Base-by-base conservation (phyloP, 768 basidiomycete species). In the Myochromella boudieri region DNA sequence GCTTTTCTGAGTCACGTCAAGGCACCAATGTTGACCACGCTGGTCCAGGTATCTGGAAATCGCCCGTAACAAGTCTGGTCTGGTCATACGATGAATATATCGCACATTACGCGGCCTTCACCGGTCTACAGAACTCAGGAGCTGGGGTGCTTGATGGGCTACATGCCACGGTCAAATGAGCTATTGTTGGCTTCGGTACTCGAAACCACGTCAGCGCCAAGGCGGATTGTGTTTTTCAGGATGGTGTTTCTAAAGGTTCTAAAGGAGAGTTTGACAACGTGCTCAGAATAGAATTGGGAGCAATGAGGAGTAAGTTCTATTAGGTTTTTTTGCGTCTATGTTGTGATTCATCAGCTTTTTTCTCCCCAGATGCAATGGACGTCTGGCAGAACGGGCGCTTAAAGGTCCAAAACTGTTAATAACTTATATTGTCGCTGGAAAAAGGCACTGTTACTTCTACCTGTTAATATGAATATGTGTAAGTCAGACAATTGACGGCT, bases 1-100 rank as follows among this genome's bases (percentile, higher is more conserved):
- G 37, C 20, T 12, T 9, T n/a, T 18, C 18, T 42, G 15, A 4
- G 21, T 25, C 12, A 17, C n/a, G 18, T 12, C 24, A 40, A 80
- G 79, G 81, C n/a, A 77, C 78, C 7, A 81, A 80, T 56, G 75
- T 87, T 0, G 73, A 78, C 6, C 87, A 90, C 51, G 81, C 86
- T 0, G 74, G 75, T 0, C 78, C 85, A 10, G 82, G 84, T 0
- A 54, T 72, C 0, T 39, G 53, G 37, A 53, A 62, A 26, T 80
- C 87, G 0, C 87, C 86, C 0, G 68, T 85, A 0, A 71, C 84
- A 0, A 72, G 77, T 1, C 55, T 87, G 0, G 86, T 88, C 0
- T 78, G 71, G 1, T 87, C 84, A 0, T 65, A 67, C 17, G 81
- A 87, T 42, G 11, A 0, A 1, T 46, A 60, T 0, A 78, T 71